These are phyloP conservation scores for Pythium chondricola DNA, from an alignment of 352 stramenopile species.

Conservation along the genomic window DNA sequence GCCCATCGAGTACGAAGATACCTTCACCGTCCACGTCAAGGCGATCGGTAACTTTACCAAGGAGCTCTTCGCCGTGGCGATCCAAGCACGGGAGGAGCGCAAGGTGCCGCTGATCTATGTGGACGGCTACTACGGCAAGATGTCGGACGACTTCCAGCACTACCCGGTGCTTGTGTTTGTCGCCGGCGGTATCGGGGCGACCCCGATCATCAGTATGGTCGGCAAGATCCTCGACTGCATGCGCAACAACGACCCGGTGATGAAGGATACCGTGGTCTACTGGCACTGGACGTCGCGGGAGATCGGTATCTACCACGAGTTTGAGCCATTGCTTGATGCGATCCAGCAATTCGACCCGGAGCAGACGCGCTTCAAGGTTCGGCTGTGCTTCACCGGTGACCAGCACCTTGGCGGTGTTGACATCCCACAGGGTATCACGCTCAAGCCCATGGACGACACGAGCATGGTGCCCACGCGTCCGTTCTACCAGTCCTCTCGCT, in stretches of 20 bases:
- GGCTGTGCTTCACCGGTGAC: constrained; percentile 75
- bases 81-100: constrained; percentile 38
- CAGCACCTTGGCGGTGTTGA: constrained; percentile 69
- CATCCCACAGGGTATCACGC: constrained; percentile 63
- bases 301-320: constrained; percentile 82
- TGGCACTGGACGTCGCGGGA: constrained; percentile 83
- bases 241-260: constrained; percentile 68
- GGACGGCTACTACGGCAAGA: constrained; percentile 53
- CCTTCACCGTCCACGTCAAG: constrained; percentile 36
- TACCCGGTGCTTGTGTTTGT: constrained; percentile 28
- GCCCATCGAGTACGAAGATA: constrained; percentile 60
- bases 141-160: constrained; percentile 21
- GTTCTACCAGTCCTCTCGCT: constrained; percentile 69
- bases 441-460: constrained; percentile 80
- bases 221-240: constrained; percentile 81
- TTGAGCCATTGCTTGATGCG: constrained; percentile 69
- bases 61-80: constrained; percentile 34
- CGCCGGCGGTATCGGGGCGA: constrained; percentile 32
- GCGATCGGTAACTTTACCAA: constrained; percentile 34
- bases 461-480: constrained; percentile 72
- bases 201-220: constrained; percentile 77
- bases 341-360: constrained; percentile 74
- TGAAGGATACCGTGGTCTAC: constrained; percentile 69
- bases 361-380: constrained; percentile 57
- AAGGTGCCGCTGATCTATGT: constrained; percentile 26